Base-by-base conservation (phyloP, 768 basidiomycete species). In the Pleurotus giganteus region DNA sequence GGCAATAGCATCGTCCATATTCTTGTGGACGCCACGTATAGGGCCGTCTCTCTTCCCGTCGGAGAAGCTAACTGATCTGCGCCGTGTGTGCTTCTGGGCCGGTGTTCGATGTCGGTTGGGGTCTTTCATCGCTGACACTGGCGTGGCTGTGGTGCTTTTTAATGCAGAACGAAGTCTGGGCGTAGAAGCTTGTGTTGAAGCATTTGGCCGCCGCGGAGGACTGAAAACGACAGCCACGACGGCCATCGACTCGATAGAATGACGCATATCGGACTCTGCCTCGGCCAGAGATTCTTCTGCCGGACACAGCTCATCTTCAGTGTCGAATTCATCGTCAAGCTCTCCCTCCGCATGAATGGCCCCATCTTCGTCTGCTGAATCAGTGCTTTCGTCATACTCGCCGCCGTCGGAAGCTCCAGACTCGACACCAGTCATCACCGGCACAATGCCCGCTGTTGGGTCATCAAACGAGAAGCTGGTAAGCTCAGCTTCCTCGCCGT, bases 41-140 rank as follows among this genome's bases (percentile, higher is more conserved):
- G 91, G 93, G 2, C 96, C 95, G 28, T 89, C 86, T 57, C 81
- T 81, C 66, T 86, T 89, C 4, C 97, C 97, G 66, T 99, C 97
- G 23, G 94, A 97, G 73, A 99, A 99, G 68, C 93, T 96, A 55
- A 99, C 96, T 39, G 90, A 93, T 34, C 93, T 80, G n/a, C 86
- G 82, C 59, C 92, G 81, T n/a, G 85, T 81, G 60, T 86, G 83
- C 50, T 65, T 71, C 45, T 74, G 74, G 34, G 77, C 68, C n/a
- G 86, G 88, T 15, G 83, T 89, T 56, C 75, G 75, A 59, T 80
- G 71, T 27, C 77, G 75, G 62, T 65, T 77, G 19, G 76, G 67
- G 61, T 80, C 77, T 63, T 82, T 85, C 68, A 88, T 63, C 8
- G 73, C 84, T 9, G 88, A 84, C 17, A 69, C 76, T 3, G 86